Evolutionary conservation across 2,329 filamentous ascomycete species (phyloP).

Genomic region (Alternaria sp.): DNA sequence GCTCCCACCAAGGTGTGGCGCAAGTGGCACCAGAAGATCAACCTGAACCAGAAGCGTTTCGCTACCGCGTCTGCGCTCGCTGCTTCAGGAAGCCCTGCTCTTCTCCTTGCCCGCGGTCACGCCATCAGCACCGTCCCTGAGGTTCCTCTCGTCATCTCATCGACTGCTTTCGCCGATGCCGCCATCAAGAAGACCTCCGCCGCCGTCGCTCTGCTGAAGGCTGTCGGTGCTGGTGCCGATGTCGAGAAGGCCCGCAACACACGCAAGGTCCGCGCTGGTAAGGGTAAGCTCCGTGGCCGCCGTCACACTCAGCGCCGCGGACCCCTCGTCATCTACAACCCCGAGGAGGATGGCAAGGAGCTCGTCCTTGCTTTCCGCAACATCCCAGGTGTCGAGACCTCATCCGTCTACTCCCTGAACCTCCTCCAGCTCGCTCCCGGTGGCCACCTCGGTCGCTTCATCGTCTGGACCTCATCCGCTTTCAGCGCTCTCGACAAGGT

Average conservation of each 20-base stretch:
- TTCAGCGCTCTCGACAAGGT: slow-evolving; percentile 96
- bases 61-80: slow-evolving; percentile 96
- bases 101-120: slow-evolving; percentile 97
- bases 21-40: slow-evolving; percentile 99
- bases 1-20: slow-evolving; percentile 99
- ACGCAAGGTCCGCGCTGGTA: slow-evolving; percentile 96
- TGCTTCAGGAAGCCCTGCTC: slow-evolving; percentile 91
- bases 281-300: slow-evolving; percentile 98
- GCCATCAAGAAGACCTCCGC: slow-evolving; percentile 86
- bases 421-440: slow-evolving; percentile 98
- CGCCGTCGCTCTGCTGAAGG: slow-evolving; percentile 85
- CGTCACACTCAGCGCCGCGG: slow-evolving; percentile 97
- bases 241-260: slow-evolving; percentile 95
- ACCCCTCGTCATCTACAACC: slow-evolving; percentile 96
- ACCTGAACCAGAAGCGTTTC: slow-evolving; percentile 98
- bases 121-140: slow-evolving; percentile 89
- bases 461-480: slow-evolving; percentile 97
- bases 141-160: slow-evolving; percentile 96
- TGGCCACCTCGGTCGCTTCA: slow-evolving; percentile 98
- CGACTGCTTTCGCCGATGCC: slow-evolving; percentile 80
- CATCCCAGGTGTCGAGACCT: slow-evolving; percentile 97
- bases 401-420: slow-evolving; percentile 91
- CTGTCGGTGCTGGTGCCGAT: slow-evolving; percentile 87
- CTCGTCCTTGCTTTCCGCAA: slow-evolving; percentile 96
- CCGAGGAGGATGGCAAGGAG: slow-evolving; percentile 92